A percentile compares a stretch with the other conserved stretches of the same genome.
phyloP scores from a whole-genome alignment of 768 basidiomycete species.

The Tephrocybe sp. region DNA sequence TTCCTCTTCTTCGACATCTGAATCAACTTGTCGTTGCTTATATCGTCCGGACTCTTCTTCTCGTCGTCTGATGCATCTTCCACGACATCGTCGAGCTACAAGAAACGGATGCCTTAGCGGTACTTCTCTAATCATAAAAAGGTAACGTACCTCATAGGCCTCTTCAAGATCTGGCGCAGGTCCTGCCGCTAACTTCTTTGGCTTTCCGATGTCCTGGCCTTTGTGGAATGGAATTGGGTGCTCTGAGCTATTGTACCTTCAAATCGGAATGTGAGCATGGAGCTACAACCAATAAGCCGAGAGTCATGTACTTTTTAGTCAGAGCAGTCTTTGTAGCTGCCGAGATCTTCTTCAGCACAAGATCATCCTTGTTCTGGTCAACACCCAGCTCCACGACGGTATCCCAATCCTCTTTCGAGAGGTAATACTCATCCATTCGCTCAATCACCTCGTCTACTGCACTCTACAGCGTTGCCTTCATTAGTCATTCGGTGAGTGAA shows the following conservation, averaged over 20 bases:
- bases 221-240: constrained; percentile 97
- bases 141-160: constrained; percentile 70
- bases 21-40: constrained; percentile 36
- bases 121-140: not conserved
- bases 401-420: constrained; percentile 97
- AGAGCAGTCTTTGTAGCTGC: constrained; percentile 80
- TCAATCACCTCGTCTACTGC: constrained; percentile 82
- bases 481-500: not conserved
- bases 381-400: constrained; percentile 92
- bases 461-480: constrained; percentile 45
- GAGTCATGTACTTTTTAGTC: constrained; percentile 71
- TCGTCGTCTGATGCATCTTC: constrained; percentile 54
- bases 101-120: not conserved
- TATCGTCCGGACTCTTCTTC: constrained; percentile 29
- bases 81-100: constrained; percentile 44
- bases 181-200: constrained; percentile 77
- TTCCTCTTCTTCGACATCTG: constrained; percentile 43
- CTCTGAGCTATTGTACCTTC: constrained; percentile 83
- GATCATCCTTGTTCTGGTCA: constrained; percentile 71
- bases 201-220: constrained; percentile 77
- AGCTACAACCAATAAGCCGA: not conserved
- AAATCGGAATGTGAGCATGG: constrained; percentile 1
- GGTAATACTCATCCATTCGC: constrained; percentile 91
- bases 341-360: constrained; percentile 81
- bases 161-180: constrained; percentile 91